Conservation (phyloP, 2,329 filamentous ascomycete genomes). For the Celoporthe dispersa region DNA sequence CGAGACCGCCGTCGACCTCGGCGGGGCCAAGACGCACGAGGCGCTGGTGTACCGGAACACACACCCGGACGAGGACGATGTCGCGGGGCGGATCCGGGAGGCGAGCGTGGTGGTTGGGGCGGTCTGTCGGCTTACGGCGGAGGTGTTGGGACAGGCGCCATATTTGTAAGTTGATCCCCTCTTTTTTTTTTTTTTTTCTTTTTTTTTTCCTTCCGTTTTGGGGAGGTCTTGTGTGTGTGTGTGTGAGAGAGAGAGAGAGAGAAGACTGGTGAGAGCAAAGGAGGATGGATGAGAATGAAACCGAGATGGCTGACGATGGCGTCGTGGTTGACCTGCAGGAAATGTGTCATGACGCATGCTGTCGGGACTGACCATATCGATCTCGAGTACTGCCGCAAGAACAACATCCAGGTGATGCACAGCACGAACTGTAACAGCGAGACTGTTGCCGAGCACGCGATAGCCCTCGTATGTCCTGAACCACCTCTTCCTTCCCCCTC, state of each 20-base stretch:
- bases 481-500: not conserved
- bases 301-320: not conserved
- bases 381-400: constrained; percentile 31
- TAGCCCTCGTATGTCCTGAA: constrained; percentile 26
- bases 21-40: constrained; percentile 18
- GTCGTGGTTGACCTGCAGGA: constrained; percentile 22
- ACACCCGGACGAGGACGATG: constrained; percentile 15
- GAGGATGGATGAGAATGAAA: not conserved
- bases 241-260: not conserved
- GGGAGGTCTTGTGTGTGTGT: not conserved
- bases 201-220: too few species aligned
- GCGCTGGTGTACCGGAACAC: constrained; percentile 26
- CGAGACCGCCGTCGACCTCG: constrained; percentile 9
- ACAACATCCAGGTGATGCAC: constrained; percentile 34
- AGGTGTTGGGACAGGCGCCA: constrained; percentile 31
- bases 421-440: constrained; percentile 32
- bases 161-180: constrained; percentile 30
- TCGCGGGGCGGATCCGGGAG: constrained; percentile 32
- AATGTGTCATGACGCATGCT: constrained; percentile 34
- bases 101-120: constrained; percentile 37
- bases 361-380: constrained; percentile 35
- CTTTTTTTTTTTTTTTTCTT: not conserved
- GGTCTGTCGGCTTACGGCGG: constrained; percentile 31
- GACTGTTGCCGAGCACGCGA: constrained; percentile 34
- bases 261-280: not conserved